A percentile compares a stretch with the other conserved stretches of the same genome.
Conservation (phyloP, 331 rosid species). For the Quercus lobata region DNA sequence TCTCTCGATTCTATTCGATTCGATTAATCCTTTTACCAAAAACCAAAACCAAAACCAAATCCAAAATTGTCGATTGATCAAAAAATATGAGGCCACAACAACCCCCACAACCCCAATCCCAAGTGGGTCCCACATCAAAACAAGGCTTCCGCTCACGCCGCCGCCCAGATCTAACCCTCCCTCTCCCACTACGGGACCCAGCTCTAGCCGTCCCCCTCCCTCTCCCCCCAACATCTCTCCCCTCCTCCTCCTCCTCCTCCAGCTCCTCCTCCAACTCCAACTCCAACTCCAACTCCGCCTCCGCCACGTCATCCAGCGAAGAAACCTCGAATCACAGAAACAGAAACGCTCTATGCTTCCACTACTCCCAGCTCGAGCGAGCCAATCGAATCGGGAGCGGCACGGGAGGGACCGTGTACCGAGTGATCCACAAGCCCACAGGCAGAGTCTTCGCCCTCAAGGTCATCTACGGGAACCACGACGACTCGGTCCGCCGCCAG, state of each 20-base stretch:
- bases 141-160: neutral
- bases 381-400: conserved; percentile 87
- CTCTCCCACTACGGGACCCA: conserved; percentile 53
- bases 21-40: no score
- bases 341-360: conserved; percentile 12
- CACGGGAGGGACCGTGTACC: conserved; percentile 89
- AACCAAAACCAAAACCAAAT: no score
- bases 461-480: conserved; percentile 84
- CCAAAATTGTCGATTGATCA: no score
- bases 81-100: conserved; percentile 38
- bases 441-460: conserved; percentile 59
- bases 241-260: neutral
- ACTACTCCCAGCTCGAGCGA: conserved; percentile 66
- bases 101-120: conserved; percentile 12
- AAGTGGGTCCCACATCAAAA: no score
- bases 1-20: no score
- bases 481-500: conserved; percentile 75
- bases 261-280: conserved; percentile 19
- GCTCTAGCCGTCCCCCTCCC: conserved; percentile 71
- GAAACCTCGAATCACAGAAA: no score
- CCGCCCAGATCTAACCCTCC: conserved; percentile 42
- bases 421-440: conserved; percentile 61
- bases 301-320: no score
- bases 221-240: conserved; percentile 39
- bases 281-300: neutral